phyloP scores from a whole-genome alignment of 805 yeast species.

The Kregervanrija delftensis region DNA sequence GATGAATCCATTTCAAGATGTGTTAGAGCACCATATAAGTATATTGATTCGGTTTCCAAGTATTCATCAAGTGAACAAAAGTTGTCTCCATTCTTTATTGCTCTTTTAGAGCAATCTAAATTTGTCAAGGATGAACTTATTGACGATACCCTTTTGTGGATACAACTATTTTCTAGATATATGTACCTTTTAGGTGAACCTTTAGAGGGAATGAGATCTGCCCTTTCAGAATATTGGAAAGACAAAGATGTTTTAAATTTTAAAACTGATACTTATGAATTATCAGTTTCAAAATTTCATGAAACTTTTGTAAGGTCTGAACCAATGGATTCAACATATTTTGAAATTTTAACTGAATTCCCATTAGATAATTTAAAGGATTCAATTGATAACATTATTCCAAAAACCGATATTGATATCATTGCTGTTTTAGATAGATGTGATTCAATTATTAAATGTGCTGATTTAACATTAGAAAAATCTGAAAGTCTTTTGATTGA shows the following conservation, averaged over 20 bases:
- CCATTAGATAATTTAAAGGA: slow-evolving; percentile 23
- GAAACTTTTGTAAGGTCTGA: not conserved
- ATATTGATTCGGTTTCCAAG: slow-evolving; percentile 49
- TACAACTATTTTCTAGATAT: slow-evolving; percentile 40
- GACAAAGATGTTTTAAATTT: slow-evolving; percentile 5
- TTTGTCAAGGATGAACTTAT: slow-evolving; percentile 34
- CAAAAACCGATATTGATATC: slow-evolving; percentile 41
- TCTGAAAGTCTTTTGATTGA: slow-evolving; percentile 27
- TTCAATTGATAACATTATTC: slow-evolving; percentile 26
- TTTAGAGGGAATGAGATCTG: slow-evolving; percentile 14
- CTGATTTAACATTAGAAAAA: slow-evolving; percentile 13
- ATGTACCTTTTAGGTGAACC: slow-evolving; percentile 58
- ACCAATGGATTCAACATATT: slow-evolving; percentile 19
- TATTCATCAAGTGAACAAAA: slow-evolving; percentile 4
- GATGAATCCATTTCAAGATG: slow-evolving; percentile 75
- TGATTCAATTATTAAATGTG: slow-evolving; percentile 23
- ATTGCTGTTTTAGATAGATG: slow-evolving; percentile 39
- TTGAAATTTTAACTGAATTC: slow-evolving; percentile 28
- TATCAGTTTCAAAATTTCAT: not conserved
- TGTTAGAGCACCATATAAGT: slow-evolving; percentile 74
- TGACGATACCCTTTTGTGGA: slow-evolving; percentile 37
- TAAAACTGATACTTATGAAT: slow-evolving; percentile 8
- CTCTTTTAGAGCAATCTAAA: slow-evolving; percentile 63
- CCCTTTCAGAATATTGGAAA: slow-evolving; percentile 13
- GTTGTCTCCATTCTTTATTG: slow-evolving; percentile 48